Base-by-base conservation (phyloP, 352 stramenopile species). In the Pythium inflatum region DNA sequence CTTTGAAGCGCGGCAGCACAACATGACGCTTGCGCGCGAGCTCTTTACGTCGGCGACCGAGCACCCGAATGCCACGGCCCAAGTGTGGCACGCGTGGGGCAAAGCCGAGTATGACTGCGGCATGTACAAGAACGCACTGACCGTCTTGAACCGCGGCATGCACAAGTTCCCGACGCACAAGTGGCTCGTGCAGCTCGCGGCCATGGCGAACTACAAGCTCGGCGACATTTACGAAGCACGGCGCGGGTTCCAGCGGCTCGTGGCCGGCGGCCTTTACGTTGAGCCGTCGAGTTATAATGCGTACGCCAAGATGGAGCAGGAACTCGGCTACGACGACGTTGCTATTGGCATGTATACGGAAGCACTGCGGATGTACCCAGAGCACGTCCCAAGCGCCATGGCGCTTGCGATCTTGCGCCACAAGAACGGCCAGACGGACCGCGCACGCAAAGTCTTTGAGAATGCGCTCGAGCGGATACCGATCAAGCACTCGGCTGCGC, bases 61-160 rank as follows among this genome's bases (percentile, higher is more conserved):
- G n/a, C 81, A 90, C 54, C 70, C 75, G 12, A 67, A 80, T 48
- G 83, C 80, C 6, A 90, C 81, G 2, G 83, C 79, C 27, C 85
- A 96, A 70, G 87, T 96, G 18, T 96, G 86, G 83, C 88, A 96
- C 59, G 88, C 88, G 45, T 96, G 87, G 87, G 88, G 83, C 27
- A 92, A 96, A 68, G 83, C 87, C 48, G 88, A 96, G 70, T 96
- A 80, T 49, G 84, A 93, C 45, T 77, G 77, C 53, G 88, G 88
- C 24, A 68, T 91, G 30, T 94, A 87, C 74, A 85, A 88, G 57
- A 91, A 93, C 65, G 69, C 81, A 18, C 59, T 94, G n/a, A 82
- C 77, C 18, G 86, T 96, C 34, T 73, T 94, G 20, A 69, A 82
- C 33, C 80, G 78, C 33, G 85, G 79, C 6, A 87, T 91, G 75